Evolutionary conservation across 805 yeast genomes (phyloP).

Genomic region (Candida lessepsii): DNA sequence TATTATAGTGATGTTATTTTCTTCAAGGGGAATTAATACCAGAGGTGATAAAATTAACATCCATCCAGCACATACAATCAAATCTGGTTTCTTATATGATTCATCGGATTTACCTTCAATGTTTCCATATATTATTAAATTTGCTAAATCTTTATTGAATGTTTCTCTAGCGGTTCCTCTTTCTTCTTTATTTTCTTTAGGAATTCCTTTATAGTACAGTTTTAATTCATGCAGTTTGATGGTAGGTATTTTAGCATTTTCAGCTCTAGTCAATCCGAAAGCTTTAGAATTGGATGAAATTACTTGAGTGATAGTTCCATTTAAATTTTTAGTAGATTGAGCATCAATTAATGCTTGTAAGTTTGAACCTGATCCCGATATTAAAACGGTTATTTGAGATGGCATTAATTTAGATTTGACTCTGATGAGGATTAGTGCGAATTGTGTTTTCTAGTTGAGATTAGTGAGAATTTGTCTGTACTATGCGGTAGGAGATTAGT

Average conservation of each 20-base stretch:
- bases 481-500: too few species aligned
- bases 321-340: slow-evolving; percentile 35
- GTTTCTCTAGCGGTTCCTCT: slow-evolving; percentile 61
- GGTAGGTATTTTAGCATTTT: slow-evolving; percentile 64
- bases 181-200: slow-evolving; percentile 61
- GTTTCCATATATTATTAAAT: slow-evolving; percentile 54
- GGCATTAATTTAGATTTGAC: slow-evolving; percentile 5
- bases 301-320: slow-evolving; percentile 67
- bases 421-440: too few species aligned
- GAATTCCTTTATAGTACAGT: slow-evolving; percentile 67
- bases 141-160: slow-evolving; percentile 79
- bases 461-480: too few species aligned
- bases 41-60: slow-evolving; percentile 84
- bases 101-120: slow-evolving; percentile 29
- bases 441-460: too few species aligned
- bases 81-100: slow-evolving; percentile 59
- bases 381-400: slow-evolving; percentile 64
- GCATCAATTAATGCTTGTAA: slow-evolving; percentile 92
- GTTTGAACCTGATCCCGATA: slow-evolving; percentile 95
- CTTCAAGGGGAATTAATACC: slow-evolving; percentile 64
- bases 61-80: slow-evolving; percentile 99
- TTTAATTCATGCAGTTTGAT: slow-evolving; percentile 63
- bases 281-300: slow-evolving; percentile 86
- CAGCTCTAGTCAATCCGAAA: slow-evolving; percentile 81
- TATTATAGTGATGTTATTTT: slow-evolving; percentile 70